phyloP scores from a whole-genome alignment of 495 filamentous ascomycete genomes.

The Lasiosphaeria miniovina region DNA sequence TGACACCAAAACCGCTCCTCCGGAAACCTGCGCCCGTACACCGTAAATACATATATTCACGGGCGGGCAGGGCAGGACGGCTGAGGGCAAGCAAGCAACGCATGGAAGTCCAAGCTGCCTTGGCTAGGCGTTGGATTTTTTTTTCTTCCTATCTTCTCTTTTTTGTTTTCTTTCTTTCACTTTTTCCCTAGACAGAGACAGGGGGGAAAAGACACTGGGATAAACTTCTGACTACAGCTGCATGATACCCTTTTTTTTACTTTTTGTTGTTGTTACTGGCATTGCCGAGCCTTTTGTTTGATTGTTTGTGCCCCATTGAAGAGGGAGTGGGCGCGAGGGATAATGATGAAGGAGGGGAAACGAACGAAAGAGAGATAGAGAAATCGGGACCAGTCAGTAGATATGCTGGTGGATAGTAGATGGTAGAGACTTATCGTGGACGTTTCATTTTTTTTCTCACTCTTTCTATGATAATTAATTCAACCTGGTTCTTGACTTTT shows the following conservation, averaged over 20 bases:
- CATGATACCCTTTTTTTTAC: background rate
- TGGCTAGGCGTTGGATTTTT: background rate
- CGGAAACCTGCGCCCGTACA: too few relatives aligned
- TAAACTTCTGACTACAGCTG: background rate
- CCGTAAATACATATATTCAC: too few relatives aligned
- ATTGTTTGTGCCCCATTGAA: too few relatives aligned
- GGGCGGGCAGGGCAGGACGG: too few relatives aligned
- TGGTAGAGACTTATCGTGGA: background rate
- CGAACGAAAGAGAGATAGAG: background rate
- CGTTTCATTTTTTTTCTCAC: background rate
- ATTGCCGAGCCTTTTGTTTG: too few relatives aligned
- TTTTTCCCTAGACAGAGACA: background rate
- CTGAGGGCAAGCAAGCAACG: too few relatives aligned
- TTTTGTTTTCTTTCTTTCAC: background rate
- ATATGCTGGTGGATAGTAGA: too few relatives aligned
- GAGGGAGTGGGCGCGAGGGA: background rate
- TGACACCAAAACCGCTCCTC: too few relatives aligned
- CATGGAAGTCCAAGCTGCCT: too few relatives aligned
- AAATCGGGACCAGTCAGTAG: too few relatives aligned
- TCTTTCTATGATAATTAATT: background rate
- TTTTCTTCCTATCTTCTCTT: constrained; percentile 2
- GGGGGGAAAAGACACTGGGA: too few relatives aligned
- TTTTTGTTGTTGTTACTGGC: background rate
- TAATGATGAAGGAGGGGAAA: background rate
- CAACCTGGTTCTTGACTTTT: background rate